Percentiles rank a stretch among this genome's conserved stretches.
These are phyloP conservation scores for Elsinoe perseae DNA, from an alignment of 2,329 filamentous ascomycete species.

Conservation along the genomic window DNA sequence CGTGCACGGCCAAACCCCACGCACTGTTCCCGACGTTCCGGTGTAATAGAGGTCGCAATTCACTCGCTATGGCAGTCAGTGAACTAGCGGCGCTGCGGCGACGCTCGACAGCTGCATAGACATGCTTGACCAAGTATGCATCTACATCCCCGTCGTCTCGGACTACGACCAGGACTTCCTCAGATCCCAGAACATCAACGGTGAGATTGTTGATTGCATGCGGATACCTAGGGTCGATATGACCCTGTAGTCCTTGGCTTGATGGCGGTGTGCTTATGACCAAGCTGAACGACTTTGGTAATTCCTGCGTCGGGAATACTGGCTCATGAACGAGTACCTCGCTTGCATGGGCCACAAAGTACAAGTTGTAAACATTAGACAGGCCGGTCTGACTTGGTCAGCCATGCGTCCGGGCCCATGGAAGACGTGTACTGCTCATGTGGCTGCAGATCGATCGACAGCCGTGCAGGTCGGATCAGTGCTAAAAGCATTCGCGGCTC, in stretches of 20 bases:
- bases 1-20: slow-evolving; percentile 83
- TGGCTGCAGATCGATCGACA: neutral
- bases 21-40: slow-evolving; percentile 70
- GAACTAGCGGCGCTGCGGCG: slow-evolving; percentile 25
- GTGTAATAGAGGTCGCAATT: slow-evolving; percentile 55
- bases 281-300: slow-evolving; percentile 31
- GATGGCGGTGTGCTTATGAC: slow-evolving; percentile 34
- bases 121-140: slow-evolving; percentile 33
- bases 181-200: slow-evolving; percentile 38
- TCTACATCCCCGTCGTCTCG: slow-evolving; percentile 52
- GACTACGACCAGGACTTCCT: slow-evolving; percentile 44
- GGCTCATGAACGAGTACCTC: slow-evolving; percentile 39
- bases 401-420: slow-evolving; percentile 3
- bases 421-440: neutral
- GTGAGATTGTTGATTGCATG: slow-evolving; percentile 40
- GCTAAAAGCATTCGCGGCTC: neutral
- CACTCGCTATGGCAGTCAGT: slow-evolving; percentile 35
- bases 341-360: slow-evolving; percentile 38
- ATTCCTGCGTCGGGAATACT: slow-evolving; percentile 35
- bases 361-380: slow-evolving; percentile 41
- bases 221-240: slow-evolving; percentile 32
- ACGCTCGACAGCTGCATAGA: slow-evolving; percentile 29
- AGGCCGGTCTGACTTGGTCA: slow-evolving; percentile 33
- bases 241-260: slow-evolving; percentile 25
- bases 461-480: neutral